Percentiles rank a stretch among this genome's conserved stretches.
These are phyloP conservation scores for Neolentinus lepideus DNA, from an alignment of 1,284 basidiomycete genomes.

Conservation along the genomic window DNA sequence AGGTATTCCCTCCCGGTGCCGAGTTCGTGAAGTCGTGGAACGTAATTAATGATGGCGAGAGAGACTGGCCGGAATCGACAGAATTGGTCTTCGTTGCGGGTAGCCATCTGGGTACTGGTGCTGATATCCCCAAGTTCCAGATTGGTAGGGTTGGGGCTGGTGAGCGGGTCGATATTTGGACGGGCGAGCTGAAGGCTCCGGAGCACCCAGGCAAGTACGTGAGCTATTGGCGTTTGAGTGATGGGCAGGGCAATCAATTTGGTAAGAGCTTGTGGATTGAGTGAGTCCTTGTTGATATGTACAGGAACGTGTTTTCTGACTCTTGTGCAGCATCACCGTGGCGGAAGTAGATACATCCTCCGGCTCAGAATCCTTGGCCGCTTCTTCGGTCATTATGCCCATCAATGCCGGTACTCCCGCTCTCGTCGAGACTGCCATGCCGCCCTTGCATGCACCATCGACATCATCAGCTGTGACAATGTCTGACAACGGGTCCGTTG, in stretches of 20 bases:
- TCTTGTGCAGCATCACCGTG: slow-evolving; percentile 49
- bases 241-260: slow-evolving; percentile 52
- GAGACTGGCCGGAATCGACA: slow-evolving; percentile 63
- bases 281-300: slow-evolving; percentile 31
- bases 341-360: slow-evolving; percentile 37
- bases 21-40: slow-evolving; percentile 81
- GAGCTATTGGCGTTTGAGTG: slow-evolving; percentile 67
- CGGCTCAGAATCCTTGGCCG: slow-evolving; percentile 43
- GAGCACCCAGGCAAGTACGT: slow-evolving; percentile 65
- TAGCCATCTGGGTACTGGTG: slow-evolving; percentile 32
- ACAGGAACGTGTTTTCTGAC: slow-evolving; percentile 8
- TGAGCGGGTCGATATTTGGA: slow-evolving; percentile 55
- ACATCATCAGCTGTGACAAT: slow-evolving; percentile 1
- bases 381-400: slow-evolving; percentile 70
- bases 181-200: slow-evolving; percentile 76
- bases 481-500: slow-evolving; percentile 4
- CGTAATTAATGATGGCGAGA: slow-evolving; percentile 55
- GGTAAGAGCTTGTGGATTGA: slow-evolving; percentile 73
- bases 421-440: slow-evolving; percentile 11
- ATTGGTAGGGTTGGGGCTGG: slow-evolving; percentile 51
- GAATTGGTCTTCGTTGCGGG: slow-evolving; percentile 67
- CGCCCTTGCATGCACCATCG: slow-evolving; percentile 16
- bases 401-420: slow-evolving; percentile 21
- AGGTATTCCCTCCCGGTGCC: slow-evolving; percentile 73
- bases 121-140: slow-evolving; percentile 26